Evolutionary conservation across 768 basidiomycete species (phyloP), one percentile per base, ranked within the genome.

Genomic region (Phylloporus sp.): DNA sequence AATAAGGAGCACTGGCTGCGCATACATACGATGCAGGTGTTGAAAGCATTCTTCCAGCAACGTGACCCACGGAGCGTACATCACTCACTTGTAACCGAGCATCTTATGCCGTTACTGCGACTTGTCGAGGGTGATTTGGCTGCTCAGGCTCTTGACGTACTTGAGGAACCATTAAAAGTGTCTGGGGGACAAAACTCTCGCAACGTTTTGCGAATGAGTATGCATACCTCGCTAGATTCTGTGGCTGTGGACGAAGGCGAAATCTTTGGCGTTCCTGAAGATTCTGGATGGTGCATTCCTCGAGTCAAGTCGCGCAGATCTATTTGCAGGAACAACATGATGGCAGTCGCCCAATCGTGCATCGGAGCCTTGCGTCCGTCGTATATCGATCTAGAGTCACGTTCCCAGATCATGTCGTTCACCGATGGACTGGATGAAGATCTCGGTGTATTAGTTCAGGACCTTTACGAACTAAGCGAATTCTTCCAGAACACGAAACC

Each of bases 191-290:
- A 82, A 42, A 78, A 85, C 0, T 89, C 91, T 1, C 87, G 87
- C 53, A 87, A 91, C 58, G 88, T 94, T n/a, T 75, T 95, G 22
- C 82, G 91, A 6, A 92, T 95, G 90, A 93, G 92, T 68, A 85
- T 94, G 81, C 85, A 88, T 56, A 65, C 77, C 22, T 79, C 76
- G 26, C 67, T 76, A 15, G 67, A 70, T 29, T 64, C 72, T 26
- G 64, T 72, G 23, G 72, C 76, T 38, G 72, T 77, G 11, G 81
- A 86, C 34, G 76, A 80, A 6, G 81, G 84, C 1, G 85, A 83
- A 22, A 78, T 95, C 12, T 95, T 95, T 63, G 91, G 93, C 15
- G 75, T 90, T 22, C 86, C 89, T 1, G 78, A 85, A 50, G 81
- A 84, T 34, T 90, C 88, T 4, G 94, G 94, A 16, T 97, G 94